These are phyloP conservation scores for Saccharomycopsis fibuligera DNA, from an alignment of 805 yeast genomes.

Conservation along the genomic window DNA sequence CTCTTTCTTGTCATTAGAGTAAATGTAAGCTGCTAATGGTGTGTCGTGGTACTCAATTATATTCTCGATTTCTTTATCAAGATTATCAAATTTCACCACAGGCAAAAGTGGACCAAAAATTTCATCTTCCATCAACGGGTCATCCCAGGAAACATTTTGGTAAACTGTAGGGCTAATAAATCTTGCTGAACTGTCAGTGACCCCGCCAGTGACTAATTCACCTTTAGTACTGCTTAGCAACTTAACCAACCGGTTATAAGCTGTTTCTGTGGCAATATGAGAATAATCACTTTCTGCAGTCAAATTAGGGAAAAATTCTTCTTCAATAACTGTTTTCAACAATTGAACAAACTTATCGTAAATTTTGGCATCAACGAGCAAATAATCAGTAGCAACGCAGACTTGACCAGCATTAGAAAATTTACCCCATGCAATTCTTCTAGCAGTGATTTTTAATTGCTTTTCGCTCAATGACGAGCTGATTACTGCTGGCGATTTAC, in stretches of 20 bases:
- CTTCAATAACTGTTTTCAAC: slow-evolving; percentile 34
- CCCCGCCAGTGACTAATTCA: slow-evolving; percentile 42
- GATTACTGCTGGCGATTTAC: slow-evolving; percentile 80
- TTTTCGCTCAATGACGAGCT: slow-evolving; percentile 30
- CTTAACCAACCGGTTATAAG: slow-evolving; percentile 41
- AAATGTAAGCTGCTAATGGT: slow-evolving; percentile 77
- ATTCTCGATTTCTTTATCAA: slow-evolving; percentile 34
- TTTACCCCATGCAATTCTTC: slow-evolving; percentile 72
- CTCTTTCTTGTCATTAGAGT: slow-evolving; percentile 42
- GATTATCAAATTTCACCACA: slow-evolving; percentile 44
- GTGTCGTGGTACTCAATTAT: slow-evolving; percentile 52
- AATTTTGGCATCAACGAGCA: slow-evolving; percentile 55
- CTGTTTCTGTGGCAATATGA: slow-evolving; percentile 52
- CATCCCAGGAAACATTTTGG: slow-evolving; percentile 56
- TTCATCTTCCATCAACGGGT: slow-evolving; percentile 68
- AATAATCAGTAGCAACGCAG: slow-evolving; percentile 84
- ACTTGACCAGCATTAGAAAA: slow-evolving; percentile 83
- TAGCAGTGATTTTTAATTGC: slow-evolving; percentile 35
- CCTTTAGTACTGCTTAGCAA: slow-evolving; percentile 49
- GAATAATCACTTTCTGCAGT: slow-evolving; percentile 37
- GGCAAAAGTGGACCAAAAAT: slow-evolving; percentile 86
- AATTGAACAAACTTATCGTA: slow-evolving; percentile 45
- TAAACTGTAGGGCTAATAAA: slow-evolving; percentile 71
- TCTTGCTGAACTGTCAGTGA: slow-evolving; percentile 30
- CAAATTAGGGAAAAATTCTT: slow-evolving; percentile 40